These are phyloP conservation scores for Pharus latifolius DNA, from an alignment of 176 grass and related monocot genomes.

Conservation along the genomic window DNA sequence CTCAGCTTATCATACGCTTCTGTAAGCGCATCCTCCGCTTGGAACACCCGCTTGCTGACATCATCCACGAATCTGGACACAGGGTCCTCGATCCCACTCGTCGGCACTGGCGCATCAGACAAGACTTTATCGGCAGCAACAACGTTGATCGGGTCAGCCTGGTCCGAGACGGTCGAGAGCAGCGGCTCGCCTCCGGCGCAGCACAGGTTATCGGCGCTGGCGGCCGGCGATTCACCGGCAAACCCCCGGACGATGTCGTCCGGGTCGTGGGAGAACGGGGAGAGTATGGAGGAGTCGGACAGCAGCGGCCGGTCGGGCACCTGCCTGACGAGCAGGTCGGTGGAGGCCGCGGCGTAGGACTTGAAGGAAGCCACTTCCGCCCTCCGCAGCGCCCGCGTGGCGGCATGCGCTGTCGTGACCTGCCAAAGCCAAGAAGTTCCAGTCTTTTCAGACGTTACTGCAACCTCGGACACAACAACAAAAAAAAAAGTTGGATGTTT, in stretches of 20 bases:
- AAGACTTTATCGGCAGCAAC: conserved; percentile 13
- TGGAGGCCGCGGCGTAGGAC: conserved; percentile 17
- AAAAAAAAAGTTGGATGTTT: too few relatives aligned
- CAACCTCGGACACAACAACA: too few relatives aligned
- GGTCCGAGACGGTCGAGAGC: conserved; percentile 27
- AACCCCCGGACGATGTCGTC: conserved; percentile 65
- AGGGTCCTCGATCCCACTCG: conserved; percentile 29
- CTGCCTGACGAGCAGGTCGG: conserved; percentile 53
- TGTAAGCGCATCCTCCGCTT: conserved; percentile 67
- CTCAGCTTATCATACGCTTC: conserved; percentile 52
- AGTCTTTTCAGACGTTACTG: too few relatives aligned
- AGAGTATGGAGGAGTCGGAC: conserved; percentile 69
- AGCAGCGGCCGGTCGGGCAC: conserved; percentile 39
- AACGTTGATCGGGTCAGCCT: neutral
- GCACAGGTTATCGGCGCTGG: neutral
- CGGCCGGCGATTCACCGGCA: conserved; percentile 23
- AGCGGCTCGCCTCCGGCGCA: neutral
- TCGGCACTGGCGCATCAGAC: conserved; percentile 37
- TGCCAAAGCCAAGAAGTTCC: too few relatives aligned
- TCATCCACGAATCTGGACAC: conserved; percentile 49
- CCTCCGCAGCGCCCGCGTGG: conserved; percentile 43
- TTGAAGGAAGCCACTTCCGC: conserved; percentile 29
- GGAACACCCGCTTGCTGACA: conserved; percentile 47
- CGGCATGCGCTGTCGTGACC: conserved; percentile 20
- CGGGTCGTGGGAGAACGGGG: conserved; percentile 52